Conservation (phyloP, 331 rosid species). For the Malus hybrid region DNA sequence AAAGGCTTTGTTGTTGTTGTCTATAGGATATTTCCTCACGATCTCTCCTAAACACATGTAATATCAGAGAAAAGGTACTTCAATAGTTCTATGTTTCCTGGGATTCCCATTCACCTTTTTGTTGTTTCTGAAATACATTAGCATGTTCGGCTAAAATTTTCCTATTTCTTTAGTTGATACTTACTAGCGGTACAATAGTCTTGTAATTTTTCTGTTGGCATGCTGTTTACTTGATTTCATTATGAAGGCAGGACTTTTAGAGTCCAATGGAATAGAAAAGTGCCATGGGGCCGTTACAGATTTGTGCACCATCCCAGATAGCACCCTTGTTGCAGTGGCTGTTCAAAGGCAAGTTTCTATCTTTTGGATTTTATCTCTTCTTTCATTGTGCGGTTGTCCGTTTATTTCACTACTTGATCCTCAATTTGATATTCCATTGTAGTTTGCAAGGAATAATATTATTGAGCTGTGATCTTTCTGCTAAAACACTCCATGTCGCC, state of each 20-base stretch:
- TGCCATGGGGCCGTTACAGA: conserved; percentile 51
- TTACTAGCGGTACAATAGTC: background rate
- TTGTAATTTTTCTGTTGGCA: background rate
- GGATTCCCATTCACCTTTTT: background rate
- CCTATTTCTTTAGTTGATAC: background rate
- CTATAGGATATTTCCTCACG: conserved; percentile 75
- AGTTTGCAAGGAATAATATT: conserved; percentile 83
- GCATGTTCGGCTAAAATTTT: background rate
- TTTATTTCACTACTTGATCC: conserved; percentile 8
- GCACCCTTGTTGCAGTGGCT: conserved; percentile 74
- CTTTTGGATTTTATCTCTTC: background rate
- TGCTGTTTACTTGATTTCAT: conserved; percentile 19
- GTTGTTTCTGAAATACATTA: background rate
- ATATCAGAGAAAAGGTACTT: conserved; percentile 60
- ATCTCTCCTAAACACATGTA: conserved; percentile 67
- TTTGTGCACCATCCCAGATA: conserved; percentile 53
- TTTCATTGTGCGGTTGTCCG: background rate
- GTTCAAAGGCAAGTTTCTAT: conserved; percentile 62
- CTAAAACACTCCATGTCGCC: conserved; percentile 36
- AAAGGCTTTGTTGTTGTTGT: background rate
- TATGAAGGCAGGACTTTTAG: conserved; percentile 74
- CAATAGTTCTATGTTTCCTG: background rate
- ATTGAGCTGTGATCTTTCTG: conserved; percentile 51
- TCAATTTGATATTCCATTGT: conserved; percentile 16
- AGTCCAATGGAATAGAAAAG: conserved; percentile 41